Conservation (phyloP, 139 green algal genomes). For the Trebouxia sp. region DNA sequence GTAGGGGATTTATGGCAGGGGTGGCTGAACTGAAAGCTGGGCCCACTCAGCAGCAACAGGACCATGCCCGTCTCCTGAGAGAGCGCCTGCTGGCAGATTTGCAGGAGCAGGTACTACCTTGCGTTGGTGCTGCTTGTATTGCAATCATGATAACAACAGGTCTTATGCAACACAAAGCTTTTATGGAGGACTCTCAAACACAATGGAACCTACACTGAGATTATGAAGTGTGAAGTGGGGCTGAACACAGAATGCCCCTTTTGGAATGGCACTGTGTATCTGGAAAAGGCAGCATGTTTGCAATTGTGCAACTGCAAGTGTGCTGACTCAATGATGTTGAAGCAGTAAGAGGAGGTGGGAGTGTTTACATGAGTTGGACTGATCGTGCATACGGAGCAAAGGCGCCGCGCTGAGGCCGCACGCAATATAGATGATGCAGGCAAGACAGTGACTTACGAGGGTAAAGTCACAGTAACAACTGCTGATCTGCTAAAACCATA, state of each 20-base stretch:
- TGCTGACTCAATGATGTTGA: neutral
- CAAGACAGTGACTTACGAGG: neutral
- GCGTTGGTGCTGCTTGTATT: neutral
- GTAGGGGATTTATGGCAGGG: neutral
- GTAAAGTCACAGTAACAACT: neutral
- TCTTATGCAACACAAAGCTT: neutral
- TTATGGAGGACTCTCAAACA: neutral
- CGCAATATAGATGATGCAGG: slow-evolving; percentile 7
- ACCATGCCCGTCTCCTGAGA: neutral
- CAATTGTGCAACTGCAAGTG: neutral
- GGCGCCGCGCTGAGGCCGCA: neutral
- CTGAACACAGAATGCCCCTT: neutral
- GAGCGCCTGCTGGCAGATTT: slow-evolving; percentile 13
- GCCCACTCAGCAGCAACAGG: slow-evolving; percentile 12
- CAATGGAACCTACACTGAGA: neutral
- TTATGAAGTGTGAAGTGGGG: neutral
- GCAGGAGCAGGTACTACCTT: neutral
- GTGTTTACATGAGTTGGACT: neutral
- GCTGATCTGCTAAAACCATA: neutral
- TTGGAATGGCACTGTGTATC: no score
- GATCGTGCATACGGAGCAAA: neutral
- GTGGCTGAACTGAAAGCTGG: slow-evolving; percentile 18
- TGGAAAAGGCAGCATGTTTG: neutral
- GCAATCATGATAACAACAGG: neutral
- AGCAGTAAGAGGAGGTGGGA: neutral